Evolutionary conservation across 2,329 filamentous ascomycete genomes (phyloP).

Genomic region (Penicillium sp.): DNA sequence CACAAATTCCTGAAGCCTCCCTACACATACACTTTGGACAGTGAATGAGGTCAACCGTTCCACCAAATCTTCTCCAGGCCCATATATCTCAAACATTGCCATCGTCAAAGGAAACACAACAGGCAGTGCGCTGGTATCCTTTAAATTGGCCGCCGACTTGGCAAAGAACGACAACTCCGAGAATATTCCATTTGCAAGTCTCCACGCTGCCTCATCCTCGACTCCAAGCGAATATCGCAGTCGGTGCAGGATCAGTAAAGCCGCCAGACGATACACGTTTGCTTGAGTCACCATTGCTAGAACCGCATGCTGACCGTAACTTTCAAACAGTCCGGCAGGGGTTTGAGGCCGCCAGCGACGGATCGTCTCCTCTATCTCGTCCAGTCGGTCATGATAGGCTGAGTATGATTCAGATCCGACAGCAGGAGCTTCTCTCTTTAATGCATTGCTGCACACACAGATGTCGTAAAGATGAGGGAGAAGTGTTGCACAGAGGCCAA

Average conservation of each 20-base stretch:
- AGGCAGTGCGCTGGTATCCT: slow-evolving; percentile 17
- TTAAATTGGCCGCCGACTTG: slow-evolving; percentile 1
- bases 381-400: slow-evolving; percentile 15
- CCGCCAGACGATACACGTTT: slow-evolving; percentile 28
- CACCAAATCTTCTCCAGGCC: slow-evolving; percentile 19
- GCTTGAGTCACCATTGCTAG: slow-evolving; percentile 31
- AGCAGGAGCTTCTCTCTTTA: slow-evolving; percentile 11
- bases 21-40: slow-evolving; percentile 18
- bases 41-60: slow-evolving; percentile 19
- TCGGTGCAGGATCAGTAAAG: slow-evolving; percentile 31
- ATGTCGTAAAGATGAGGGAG: slow-evolving; percentile 34
- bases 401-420: slow-evolving; percentile 4
- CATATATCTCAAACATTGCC: slow-evolving; percentile 24
- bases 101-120: slow-evolving; percentile 24
- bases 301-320: slow-evolving; percentile 26
- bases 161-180: slow-evolving; percentile 20
- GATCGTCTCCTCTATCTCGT: slow-evolving; percentile 17
- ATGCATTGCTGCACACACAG: slow-evolving; percentile 23
- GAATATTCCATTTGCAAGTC: slow-evolving; percentile 24
- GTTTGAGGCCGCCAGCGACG: slow-evolving; percentile 19
- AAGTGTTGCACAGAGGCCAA: slow-evolving; percentile 29
- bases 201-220: slow-evolving; percentile 21
- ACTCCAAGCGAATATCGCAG: slow-evolving; percentile 31
- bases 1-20: slow-evolving; percentile 20
- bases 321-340: slow-evolving; percentile 13